A percentile compares a stretch with the other conserved stretches of the same genome.
These are phyloP conservation scores for Aureobasidium mangrovei DNA, from an alignment of 2,329 filamentous ascomycete genomes.

Conservation along the genomic window DNA sequence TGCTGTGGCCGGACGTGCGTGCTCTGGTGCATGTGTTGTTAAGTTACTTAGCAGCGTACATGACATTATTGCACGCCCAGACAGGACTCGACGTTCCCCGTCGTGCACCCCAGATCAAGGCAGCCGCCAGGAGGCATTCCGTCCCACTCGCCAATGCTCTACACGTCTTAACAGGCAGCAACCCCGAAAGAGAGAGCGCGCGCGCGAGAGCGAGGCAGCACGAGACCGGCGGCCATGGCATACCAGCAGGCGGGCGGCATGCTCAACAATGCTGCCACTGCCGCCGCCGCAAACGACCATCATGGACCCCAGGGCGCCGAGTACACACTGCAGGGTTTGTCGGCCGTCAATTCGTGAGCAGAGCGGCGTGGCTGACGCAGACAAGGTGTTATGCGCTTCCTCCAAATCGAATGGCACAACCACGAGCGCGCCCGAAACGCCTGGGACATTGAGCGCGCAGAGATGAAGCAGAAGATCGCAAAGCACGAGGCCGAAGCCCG, in stretches of 20 bases:
- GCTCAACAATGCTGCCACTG: constrained; percentile 39
- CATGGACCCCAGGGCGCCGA: constrained; percentile 54
- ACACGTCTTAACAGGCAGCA: neutral
- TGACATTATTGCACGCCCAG: neutral
- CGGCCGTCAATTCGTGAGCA: neutral
- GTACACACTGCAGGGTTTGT: constrained; percentile 60
- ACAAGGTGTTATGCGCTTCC: constrained; percentile 93
- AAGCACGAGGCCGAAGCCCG: constrained; percentile 83
- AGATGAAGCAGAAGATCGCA: constrained; percentile 97
- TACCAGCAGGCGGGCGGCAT: constrained; percentile 61
- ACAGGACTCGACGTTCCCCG: neutral
- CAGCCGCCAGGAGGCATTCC: neutral
- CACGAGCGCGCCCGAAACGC: constrained; percentile 96
- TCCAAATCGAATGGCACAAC: constrained; percentile 98
- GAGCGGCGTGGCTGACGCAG: neutral
- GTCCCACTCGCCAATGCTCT: constrained; percentile 1
- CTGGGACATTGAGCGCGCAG: constrained; percentile 97
- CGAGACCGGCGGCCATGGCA: constrained; percentile 44
- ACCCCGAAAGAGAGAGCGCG: neutral
- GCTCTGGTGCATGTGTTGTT: constrained; percentile 1
- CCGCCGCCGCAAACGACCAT: constrained; percentile 39
- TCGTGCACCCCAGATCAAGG: neutral
- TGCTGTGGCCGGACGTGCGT: constrained; percentile 1
- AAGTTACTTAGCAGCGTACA: neutral
- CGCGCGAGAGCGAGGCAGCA: constrained; percentile 1